Evolutionary conservation across 352 stramenopile species (phyloP).

Genomic region (Salisapilia sapeloensis): DNA sequence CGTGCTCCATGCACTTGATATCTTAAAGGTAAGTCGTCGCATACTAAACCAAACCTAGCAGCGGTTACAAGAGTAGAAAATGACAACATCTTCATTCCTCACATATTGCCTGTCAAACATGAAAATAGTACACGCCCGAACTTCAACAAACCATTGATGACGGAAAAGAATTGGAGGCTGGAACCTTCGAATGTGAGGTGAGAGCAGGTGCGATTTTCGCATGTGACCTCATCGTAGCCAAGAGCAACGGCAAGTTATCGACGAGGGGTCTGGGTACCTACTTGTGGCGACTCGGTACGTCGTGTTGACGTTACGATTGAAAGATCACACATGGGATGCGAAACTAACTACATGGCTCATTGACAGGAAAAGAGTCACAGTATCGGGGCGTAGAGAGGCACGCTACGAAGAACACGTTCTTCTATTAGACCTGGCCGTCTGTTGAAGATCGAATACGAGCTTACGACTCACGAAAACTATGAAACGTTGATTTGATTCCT

Average conservation of each 20-base stretch:
- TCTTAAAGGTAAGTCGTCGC: conserved; percentile 35
- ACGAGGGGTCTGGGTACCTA: conserved; percentile 40
- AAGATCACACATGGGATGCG: neutral
- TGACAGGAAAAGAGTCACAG: conserved; percentile 38
- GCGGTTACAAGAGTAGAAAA: neutral
- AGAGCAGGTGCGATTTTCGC: conserved; percentile 47
- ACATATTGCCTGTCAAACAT: neutral
- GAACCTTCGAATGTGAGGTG: conserved; percentile 42
- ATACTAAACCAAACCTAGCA: no score
- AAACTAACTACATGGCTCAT: neutral
- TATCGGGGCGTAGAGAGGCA: conserved; percentile 57
- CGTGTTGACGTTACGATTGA: no score
- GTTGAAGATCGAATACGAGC: no score
- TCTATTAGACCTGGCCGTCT: no score
- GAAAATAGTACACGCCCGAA: conserved; percentile 27
- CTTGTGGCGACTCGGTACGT: conserved; percentile 45
- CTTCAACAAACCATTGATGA: conserved; percentile 26
- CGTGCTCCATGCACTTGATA: conserved; percentile 44
- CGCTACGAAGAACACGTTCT: conserved; percentile 49
- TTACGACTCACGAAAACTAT: no score
- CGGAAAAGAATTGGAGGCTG: conserved; percentile 20
- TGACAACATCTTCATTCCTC: conserved; percentile 1
- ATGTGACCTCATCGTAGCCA: conserved; percentile 41
- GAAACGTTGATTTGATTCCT: no score
- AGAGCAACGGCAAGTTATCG: conserved; percentile 23